Evolutionary conservation across 306 rosid genomes (phyloP).

Genomic region (Rosa persica): DNA sequence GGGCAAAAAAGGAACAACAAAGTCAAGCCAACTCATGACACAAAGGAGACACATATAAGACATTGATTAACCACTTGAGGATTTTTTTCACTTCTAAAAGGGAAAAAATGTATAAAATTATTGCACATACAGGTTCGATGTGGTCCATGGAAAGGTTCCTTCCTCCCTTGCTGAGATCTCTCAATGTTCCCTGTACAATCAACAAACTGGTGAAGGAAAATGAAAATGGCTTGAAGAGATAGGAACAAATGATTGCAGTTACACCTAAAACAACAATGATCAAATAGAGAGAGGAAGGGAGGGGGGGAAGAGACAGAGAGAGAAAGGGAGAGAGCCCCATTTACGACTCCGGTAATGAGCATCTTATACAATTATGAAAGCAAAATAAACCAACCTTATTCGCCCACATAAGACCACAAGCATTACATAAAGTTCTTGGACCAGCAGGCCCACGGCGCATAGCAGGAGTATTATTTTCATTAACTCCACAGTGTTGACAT

Average conservation of each 20-base stretch:
- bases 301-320: too few species aligned
- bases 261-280: constrained; percentile 14
- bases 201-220: constrained; percentile 34
- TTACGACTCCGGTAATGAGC: background rate
- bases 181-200: constrained; percentile 79
- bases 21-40: background rate
- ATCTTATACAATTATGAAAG: constrained; percentile 5
- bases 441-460: constrained; percentile 99
- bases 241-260: background rate
- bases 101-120: background rate
- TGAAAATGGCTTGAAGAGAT: constrained; percentile 13
- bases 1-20: background rate
- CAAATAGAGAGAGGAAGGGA: background rate
- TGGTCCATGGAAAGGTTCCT: constrained; percentile 63
- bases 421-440: constrained; percentile 93
- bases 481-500: constrained; percentile 90
- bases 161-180: constrained; percentile 96
- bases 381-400: constrained; percentile 67
- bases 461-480: constrained; percentile 91
- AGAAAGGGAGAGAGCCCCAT: background rate
- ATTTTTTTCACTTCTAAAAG: constrained; percentile 1
- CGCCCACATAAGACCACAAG: constrained; percentile 99
- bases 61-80: background rate
- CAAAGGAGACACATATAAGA: background rate
- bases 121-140: constrained; percentile 60